These are phyloP conservation scores for Capsicum pubescens DNA, from an alignment of 257 asterid genomes.

Conservation along the genomic window DNA sequence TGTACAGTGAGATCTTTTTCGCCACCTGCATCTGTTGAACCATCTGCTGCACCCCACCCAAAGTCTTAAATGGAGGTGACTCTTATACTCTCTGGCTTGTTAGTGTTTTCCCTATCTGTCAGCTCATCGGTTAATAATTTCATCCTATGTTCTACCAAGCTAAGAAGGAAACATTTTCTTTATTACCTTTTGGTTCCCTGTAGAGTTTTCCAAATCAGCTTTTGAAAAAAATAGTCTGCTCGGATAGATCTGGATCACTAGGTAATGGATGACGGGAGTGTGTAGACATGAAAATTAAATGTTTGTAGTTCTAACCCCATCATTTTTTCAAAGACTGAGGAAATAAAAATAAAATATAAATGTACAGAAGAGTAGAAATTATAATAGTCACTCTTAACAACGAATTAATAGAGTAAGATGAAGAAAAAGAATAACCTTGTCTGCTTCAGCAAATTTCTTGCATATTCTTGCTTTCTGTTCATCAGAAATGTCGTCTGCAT, in stretches of 20 bases:
- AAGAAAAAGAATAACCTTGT: conserved; percentile 60
- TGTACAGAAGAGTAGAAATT: neutral
- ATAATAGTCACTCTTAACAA: neutral
- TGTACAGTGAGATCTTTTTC: conserved; percentile 70
- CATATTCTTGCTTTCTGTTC: conserved; percentile 88
- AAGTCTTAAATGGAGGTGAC: conserved; percentile 86
- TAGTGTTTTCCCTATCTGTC: neutral
- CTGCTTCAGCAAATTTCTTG: conserved; percentile 91
- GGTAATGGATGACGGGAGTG: neutral
- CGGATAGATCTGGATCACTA: neutral
- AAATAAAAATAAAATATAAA: neutral
- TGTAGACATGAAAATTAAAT: neutral
- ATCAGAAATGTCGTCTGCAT: conserved; percentile 71
- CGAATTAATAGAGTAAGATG: conserved; percentile 16
- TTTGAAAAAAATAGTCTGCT: neutral
- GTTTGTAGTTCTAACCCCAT: neutral
- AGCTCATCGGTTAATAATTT: neutral
- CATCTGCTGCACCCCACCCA: conserved; percentile 67
- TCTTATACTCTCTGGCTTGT: conserved; percentile 14
- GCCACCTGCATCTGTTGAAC: conserved; percentile 65
- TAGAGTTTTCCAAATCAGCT: conserved; percentile 8
- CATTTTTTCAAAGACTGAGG: neutral
- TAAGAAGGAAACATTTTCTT: conserved; percentile 1
- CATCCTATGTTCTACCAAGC: conserved; percentile 10
- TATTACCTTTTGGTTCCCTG: neutral